A percentile compares a stretch with the other conserved stretches of the same genome.
Evolutionary conservation across 768 basidiomycete species (phyloP).

Genomic region (Boletus rex-veris): DNA sequence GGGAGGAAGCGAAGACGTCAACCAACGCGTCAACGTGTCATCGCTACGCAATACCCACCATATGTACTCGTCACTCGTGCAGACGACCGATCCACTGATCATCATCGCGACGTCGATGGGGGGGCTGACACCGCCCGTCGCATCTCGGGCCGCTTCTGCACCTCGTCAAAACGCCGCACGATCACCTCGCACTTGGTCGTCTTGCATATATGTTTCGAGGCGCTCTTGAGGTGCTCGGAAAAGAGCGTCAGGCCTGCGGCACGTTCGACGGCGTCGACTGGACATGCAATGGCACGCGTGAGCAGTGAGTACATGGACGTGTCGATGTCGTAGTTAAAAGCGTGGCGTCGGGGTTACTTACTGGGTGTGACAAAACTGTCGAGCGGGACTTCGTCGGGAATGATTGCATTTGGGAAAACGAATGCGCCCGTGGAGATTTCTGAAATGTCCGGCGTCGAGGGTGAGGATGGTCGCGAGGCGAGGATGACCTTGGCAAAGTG

Average conservation of each 20-base stretch:
- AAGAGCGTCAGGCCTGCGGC: conserved; percentile 88
- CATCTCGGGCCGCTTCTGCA: conserved; percentile 59
- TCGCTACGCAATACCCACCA: no score
- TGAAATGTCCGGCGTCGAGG: conserved; percentile 60
- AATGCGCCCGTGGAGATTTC: conserved; percentile 92
- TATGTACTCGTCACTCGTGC: no score
- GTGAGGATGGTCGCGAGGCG: conserved; percentile 69
- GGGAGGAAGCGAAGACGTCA: conserved; percentile 5
- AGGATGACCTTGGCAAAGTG: conserved; percentile 98
- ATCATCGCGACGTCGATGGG: neutral
- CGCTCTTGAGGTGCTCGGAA: conserved; percentile 69
- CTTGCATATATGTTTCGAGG: conserved; percentile 84
- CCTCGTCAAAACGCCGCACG: conserved; percentile 88
- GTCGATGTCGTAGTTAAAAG: no score
- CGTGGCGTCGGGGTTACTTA: conserved; percentile 25
- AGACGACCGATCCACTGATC: no score
- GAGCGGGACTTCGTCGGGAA: conserved; percentile 79
- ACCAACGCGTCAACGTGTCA: neutral
- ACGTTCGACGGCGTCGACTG: conserved; percentile 90
- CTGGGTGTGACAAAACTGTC: conserved; percentile 81
- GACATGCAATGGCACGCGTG: neutral
- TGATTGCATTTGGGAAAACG: conserved; percentile 91
- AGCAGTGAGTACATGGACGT: no score
- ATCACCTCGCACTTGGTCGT: conserved; percentile 85
- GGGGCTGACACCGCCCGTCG: conserved; percentile 52